Conservation (phyloP, 2,329 filamentous ascomycete genomes). For the Ophiostoma novo-ulmi region DNA sequence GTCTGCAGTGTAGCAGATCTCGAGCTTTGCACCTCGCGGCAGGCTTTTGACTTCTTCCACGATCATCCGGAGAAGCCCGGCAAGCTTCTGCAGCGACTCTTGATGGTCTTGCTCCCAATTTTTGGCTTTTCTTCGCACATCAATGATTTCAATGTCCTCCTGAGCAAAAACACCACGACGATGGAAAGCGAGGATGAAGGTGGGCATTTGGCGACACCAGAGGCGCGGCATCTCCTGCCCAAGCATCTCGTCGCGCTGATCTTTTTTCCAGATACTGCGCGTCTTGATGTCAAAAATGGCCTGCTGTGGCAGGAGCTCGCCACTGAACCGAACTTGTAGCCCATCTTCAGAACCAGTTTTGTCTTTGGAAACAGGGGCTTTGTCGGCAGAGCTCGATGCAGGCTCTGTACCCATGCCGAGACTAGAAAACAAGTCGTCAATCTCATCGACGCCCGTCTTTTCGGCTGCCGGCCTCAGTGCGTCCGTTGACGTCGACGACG, state of each 20-base stretch:
- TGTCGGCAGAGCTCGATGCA: no score
- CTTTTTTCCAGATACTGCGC: constrained; percentile 32
- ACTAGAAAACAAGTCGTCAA: background rate
- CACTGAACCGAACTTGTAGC: constrained; percentile 28
- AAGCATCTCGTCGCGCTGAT: constrained; percentile 31
- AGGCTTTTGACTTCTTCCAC: background rate
- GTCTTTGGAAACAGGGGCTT: background rate
- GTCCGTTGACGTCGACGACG: constrained; percentile 23
- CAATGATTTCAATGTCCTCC: constrained; percentile 34
- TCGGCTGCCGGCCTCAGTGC: background rate
- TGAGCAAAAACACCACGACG: constrained; percentile 33
- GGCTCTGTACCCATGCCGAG: background rate
- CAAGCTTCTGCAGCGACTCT: constrained; percentile 33
- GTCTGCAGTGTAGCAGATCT: background rate
- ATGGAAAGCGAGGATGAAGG: constrained; percentile 42
- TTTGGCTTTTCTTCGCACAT: constrained; percentile 33
- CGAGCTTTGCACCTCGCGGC: background rate
- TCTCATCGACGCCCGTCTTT: background rate
- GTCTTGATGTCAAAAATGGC: constrained; percentile 44
- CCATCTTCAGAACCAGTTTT: background rate
- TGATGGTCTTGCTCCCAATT: constrained; percentile 38
- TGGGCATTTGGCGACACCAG: constrained; percentile 39
- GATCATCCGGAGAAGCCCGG: constrained; percentile 31
- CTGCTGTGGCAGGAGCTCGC: constrained; percentile 32
- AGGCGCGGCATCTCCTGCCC: constrained; percentile 39